These are phyloP conservation scores for Clavispora carvajalis DNA, from an alignment of 805 yeast genomes.

Conservation along the genomic window DNA sequence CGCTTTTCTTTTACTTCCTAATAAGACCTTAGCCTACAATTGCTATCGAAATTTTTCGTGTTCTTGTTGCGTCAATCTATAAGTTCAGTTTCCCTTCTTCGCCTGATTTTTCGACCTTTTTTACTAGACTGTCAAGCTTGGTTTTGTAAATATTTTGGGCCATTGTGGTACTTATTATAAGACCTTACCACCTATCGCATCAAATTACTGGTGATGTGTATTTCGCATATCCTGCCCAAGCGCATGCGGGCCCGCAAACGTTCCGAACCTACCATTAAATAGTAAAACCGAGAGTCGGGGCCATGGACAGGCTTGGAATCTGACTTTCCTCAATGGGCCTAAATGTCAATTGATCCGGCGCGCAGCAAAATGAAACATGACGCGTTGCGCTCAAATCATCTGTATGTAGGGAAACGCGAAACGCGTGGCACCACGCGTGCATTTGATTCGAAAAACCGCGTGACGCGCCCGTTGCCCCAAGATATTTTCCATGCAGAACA, in stretches of 20 bases:
- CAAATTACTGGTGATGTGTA: neutral
- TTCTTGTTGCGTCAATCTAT: too few species aligned
- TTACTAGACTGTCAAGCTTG: too few species aligned
- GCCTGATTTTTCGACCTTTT: too few species aligned
- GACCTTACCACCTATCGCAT: too few species aligned
- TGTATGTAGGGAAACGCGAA: neutral
- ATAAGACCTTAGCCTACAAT: too few species aligned
- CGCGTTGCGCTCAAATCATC: neutral
- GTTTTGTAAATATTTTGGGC: too few species aligned
- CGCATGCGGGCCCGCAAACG: neutral
- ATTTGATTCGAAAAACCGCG: neutral
- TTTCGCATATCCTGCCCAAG: neutral
- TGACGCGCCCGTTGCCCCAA: neutral
- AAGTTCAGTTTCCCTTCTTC: too few species aligned
- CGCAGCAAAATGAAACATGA: neutral
- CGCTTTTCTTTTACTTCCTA: too few species aligned
- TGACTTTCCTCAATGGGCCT: neutral
- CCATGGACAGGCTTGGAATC: neutral
- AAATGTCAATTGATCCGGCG: neutral
- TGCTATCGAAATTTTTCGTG: too few species aligned
- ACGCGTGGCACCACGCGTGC: constrained; percentile 1
- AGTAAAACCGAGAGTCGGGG: neutral
- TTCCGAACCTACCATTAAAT: neutral
- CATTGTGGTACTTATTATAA: too few species aligned
- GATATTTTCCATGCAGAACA: neutral